Evolutionary conservation across 2,329 filamentous ascomycete genomes (phyloP).

Genomic region (Dactylellina cionopaga): DNA sequence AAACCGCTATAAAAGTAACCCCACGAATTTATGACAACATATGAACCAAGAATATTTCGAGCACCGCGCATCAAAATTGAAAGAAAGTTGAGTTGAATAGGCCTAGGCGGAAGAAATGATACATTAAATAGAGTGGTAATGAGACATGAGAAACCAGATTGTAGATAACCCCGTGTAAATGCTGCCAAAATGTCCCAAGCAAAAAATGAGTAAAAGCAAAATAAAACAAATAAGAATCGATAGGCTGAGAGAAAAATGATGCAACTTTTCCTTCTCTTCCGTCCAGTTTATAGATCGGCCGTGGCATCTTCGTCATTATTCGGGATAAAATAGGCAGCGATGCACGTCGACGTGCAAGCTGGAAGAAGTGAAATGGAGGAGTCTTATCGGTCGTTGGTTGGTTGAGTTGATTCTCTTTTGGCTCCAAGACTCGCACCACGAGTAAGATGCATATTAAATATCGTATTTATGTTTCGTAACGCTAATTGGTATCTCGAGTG

Average conservation of each 20-base stretch:
- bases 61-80: constrained; percentile 31
- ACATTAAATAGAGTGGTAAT: constrained; percentile 47
- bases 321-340: constrained; percentile 31
- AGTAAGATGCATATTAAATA: constrained; percentile 51
- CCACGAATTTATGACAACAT: constrained; percentile 29
- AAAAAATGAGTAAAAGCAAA: constrained; percentile 26
- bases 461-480: constrained; percentile 43
- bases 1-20: constrained; percentile 29
- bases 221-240: constrained; percentile 9
- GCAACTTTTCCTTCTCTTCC: constrained; percentile 52
- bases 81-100: constrained; percentile 27
- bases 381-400: constrained; percentile 1
- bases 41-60: constrained; percentile 22
- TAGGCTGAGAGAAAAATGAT: constrained; percentile 33
- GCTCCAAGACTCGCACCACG: constrained; percentile 23
- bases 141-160: constrained; percentile 48
- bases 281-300: constrained; percentile 52
- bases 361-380: constrained; percentile 42
- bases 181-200: constrained; percentile 51
- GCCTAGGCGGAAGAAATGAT: constrained; percentile 18
- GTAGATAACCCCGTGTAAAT: constrained; percentile 53
- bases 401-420: no score
- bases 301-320: constrained; percentile 50
- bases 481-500: constrained; percentile 51
- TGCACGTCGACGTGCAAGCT: constrained; percentile 46